Base-by-base conservation (phyloP, 352 stramenopile species). In the Globisporangium cystogenes region DNA sequence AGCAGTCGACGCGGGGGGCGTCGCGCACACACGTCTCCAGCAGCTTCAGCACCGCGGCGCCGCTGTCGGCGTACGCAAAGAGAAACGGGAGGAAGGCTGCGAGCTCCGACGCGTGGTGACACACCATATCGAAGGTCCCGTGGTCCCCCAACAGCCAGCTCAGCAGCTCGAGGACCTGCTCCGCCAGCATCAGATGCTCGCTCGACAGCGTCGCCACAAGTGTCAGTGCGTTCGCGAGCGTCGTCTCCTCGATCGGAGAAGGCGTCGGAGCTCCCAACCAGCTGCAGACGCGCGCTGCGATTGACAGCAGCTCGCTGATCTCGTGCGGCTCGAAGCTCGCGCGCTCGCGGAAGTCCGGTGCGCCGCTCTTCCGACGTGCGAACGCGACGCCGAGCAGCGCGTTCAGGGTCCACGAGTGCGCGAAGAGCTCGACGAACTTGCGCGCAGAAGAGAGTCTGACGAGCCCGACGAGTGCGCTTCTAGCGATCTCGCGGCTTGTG, bases 341-440 rank as follows among this genome's bases (percentile, higher is more conserved):
- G n/a, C 57, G 64, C 15, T 82, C 72, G 7, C 70, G 53, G 24
- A 84, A 82, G 18, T 80, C 76, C 8, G 55, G 46, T 46, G 70
- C 55, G 12, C 75, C 26, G 3, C 71, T 72, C 42, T 52, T 62
- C 18, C 64, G 62, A 8, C 77, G 53, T 6, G 57, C 61, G 20
- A 88, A 83, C 12, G 62, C 59, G 7, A 82, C 53, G 0, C 41
- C 41, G 10, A 88, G 37, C 7, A 88, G 47, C 1, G 62, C 62
- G 26, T 81, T 76, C 16, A 85, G 47, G 26, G 71, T 59, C 77
- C 75, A 86, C 4, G 69, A 65, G 10, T 64, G 45, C 53, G 79
- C 56, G 35, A 72, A 89, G 39, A 86, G 42, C 18, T 80, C 69
- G 6, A 70, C 65, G 54, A 89, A 89, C 7, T 68, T 64, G n/a